Percentiles rank a stretch among this genome's conserved stretches.
These are phyloP conservation scores for Claviceps spartinae DNA, from an alignment of 2,329 filamentous ascomycete species.

Conservation along the genomic window DNA sequence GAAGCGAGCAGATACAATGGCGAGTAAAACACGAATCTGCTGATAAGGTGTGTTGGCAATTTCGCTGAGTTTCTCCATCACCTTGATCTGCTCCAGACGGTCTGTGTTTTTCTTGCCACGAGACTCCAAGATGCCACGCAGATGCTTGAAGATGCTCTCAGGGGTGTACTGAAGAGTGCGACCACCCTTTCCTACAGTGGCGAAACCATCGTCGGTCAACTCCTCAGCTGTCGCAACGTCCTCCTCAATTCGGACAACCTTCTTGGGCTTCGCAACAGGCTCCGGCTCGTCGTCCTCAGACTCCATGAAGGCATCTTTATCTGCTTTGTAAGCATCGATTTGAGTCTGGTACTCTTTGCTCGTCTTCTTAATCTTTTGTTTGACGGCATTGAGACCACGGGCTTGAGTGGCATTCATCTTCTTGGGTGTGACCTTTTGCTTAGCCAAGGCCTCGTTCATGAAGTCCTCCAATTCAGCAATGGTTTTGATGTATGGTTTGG, in stretches of 20 bases:
- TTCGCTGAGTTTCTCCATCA: constrained; percentile 91
- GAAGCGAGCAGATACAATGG: constrained; percentile 85
- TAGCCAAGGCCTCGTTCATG: constrained; percentile 85
- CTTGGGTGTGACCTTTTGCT: constrained; percentile 91
- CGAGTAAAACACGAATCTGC: constrained; percentile 80
- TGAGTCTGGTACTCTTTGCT: constrained; percentile 87
- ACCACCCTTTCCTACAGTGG: constrained; percentile 77
- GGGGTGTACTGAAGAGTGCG: constrained; percentile 85
- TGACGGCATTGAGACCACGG: constrained; percentile 88
- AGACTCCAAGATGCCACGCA: constrained; percentile 84
- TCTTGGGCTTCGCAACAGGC: constrained; percentile 34
- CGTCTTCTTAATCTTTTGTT: constrained; percentile 97
- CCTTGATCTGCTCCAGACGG: constrained; percentile 81
- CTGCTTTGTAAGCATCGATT: constrained; percentile 72
- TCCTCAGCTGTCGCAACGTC: constrained; percentile 35
- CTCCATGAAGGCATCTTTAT: constrained; percentile 81
- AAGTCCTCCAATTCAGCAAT: constrained; percentile 88
- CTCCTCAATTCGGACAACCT: constrained; percentile 23
- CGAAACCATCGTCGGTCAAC: constrained; percentile 77
- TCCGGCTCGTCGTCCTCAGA: constrained; percentile 64
- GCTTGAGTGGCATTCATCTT: constrained; percentile 98
- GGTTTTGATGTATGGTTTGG: constrained; percentile 85
- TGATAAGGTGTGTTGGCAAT: constrained; percentile 88
- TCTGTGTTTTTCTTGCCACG: constrained; percentile 99
- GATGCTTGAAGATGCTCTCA: constrained; percentile 95